Base-by-base conservation (phyloP, 805 yeast genomes). In the Suhomyces sp. region DNA sequence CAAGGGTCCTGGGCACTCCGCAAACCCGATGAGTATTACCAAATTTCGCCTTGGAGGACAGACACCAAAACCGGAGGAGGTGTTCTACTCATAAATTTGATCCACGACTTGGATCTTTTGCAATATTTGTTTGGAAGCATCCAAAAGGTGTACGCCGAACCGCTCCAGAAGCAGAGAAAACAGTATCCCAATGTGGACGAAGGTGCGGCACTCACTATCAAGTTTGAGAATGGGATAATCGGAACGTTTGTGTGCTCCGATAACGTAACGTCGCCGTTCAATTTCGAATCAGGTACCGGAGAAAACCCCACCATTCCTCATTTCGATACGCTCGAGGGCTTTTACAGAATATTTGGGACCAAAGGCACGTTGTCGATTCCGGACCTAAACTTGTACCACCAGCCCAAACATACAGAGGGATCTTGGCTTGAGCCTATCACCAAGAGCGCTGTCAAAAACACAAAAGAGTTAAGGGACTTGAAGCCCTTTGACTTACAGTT, bases 201-300 rank as follows among this genome's bases (percentile, higher is more conserved):
- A 54, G 79, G 79, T 6, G 79, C 78, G 0, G 72, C 66, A 3
- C 64, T 74, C 24, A 73, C 77, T 13, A 52, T 74, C 19, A 59
- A 68, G 9, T 74, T 74, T 57, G 64, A 66, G 19, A 68, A 60
- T 51, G 79, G 79, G 6, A 64, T 72, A 44, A 62, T 70, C 45
- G 78, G 78, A 3, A 73, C 78, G 2, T 74, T 74, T 53, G 57
- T 74, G 41, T 74, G 79, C 56, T 64, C 75, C 6, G 79, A 74
- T 52, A 74, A 73, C 49, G 73, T 73, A 29, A 64, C 69, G 2
- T 71, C 76, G 9, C 77, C 79, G 1, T 74, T 70, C 52, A 69
- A 66, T 54, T 74, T 74, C 48, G 79, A 74, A 59, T 61, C 66
- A 4, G 76, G 77, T 1, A 74, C 79, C 0, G 78, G 79, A 6